Percentiles rank a stretch among this genome's conserved stretches.
phyloP scores from a whole-genome alignment of 352 stramenopile species.

The Globisporangium ultimum region DNA sequence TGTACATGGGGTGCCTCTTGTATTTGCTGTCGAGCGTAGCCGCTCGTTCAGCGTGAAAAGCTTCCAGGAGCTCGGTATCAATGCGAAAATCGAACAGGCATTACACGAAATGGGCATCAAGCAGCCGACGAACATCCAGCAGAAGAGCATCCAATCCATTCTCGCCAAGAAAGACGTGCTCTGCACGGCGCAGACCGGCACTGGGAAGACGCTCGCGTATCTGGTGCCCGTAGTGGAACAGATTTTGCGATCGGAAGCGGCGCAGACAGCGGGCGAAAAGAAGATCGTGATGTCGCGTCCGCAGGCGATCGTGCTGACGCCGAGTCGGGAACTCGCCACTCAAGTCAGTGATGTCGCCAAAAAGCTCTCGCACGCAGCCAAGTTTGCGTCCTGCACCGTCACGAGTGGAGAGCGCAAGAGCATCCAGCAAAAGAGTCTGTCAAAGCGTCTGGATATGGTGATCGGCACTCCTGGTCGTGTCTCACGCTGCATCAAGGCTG shows the following conservation, averaged over 20 bases:
- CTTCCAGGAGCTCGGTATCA: constrained; percentile 45
- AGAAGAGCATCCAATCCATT: constrained; percentile 46
- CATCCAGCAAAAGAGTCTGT: constrained; percentile 52
- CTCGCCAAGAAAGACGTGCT: constrained; percentile 36
- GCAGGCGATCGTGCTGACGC: constrained; percentile 52
- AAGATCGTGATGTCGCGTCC: constrained; percentile 31
- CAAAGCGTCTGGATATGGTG: constrained; percentile 55
- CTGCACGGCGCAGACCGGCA: constrained; percentile 64
- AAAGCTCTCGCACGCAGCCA: constrained; percentile 56
- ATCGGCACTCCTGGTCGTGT: constrained; percentile 75
- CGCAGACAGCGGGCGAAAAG: constrained; percentile 14
- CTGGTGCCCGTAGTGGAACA: constrained; percentile 55
- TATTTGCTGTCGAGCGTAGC: not conserved
- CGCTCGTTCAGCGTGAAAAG: constrained; percentile 8
- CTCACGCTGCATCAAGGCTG: constrained; percentile 64
- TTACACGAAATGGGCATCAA: constrained; percentile 49
- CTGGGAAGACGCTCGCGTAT: constrained; percentile 67
- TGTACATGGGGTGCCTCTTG: not conserved
- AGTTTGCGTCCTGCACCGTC: constrained; percentile 62
- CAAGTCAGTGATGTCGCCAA: constrained; percentile 71
- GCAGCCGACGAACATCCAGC: constrained; percentile 48
- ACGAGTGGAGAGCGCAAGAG: constrained; percentile 70
- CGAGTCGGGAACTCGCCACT: constrained; percentile 64
- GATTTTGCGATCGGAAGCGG: constrained; percentile 36
- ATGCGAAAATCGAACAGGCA: constrained; percentile 31